Base-by-base conservation (phyloP, 208 protist genomes). In the Leishmania guyanensis region DNA sequence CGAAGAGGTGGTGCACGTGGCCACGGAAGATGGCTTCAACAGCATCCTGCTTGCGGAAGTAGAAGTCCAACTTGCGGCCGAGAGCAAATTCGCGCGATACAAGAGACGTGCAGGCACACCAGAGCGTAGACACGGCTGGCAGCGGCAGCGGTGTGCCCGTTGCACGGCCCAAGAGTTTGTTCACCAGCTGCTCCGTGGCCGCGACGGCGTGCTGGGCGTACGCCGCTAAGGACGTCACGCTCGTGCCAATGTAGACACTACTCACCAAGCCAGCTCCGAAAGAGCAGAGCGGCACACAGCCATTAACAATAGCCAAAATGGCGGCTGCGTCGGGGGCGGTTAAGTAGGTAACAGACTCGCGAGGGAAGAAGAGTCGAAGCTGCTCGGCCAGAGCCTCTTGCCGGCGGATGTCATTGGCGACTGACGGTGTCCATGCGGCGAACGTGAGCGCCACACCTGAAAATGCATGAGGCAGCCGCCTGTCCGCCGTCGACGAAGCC, bases 181-280 rank as follows among this genome's bases (percentile, higher is more conserved):
- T 88, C 0, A 86, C 50, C 2, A 95, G 84, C 58, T 77, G 33
- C 83, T 90, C 84, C 51, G 92, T 94, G 26, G 94, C 87, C 3
- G 48, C 20, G 12, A 89, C 70, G 33, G 90, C 91, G 87, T 96
- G 89, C 79, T 96, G 93, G 46, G 90, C 76, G 78, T 96, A 98
- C 10, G 94, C 86, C 43, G 89, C 88, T 62, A 92, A 83, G 1
- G 94, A 89, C 2, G 87, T 91, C 14, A 93, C 85, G 50, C 56
- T 86, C 51, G 80, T 79, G 17, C 89, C 89, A 17, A 89, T 86
- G 83, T 94, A 98, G 39, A 86, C 91, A 75, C 91, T 95, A 80
- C 93, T 95, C 51, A 98, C 93, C 76, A 98, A 83, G 1, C 94
- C 94, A 3, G 92, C 94, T 3, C 94, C 94, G 73, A 98, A 92